phyloP scores from a whole-genome alignment of 108 stramenopile species.

The Phaeodactylum tricornutum region DNA sequence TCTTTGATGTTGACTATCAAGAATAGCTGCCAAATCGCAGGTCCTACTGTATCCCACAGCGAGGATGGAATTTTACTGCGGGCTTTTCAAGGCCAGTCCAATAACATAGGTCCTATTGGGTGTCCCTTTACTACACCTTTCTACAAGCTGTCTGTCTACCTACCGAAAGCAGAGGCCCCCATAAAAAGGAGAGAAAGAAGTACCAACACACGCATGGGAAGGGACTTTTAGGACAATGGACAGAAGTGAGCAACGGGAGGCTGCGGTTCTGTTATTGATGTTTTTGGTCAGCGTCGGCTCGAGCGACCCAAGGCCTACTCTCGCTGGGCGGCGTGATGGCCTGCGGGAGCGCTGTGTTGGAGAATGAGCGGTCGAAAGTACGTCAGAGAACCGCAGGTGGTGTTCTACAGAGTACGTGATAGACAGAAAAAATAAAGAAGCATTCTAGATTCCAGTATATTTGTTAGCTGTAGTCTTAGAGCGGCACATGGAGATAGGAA shows the following conservation, averaged over 20 bases:
- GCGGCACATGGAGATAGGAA: not conserved
- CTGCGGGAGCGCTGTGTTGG: not conserved
- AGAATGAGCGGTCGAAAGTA: conserved; percentile 13
- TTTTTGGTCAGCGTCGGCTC: not conserved
- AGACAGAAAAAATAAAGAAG: conserved; percentile 8
- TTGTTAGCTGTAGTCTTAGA: too few species aligned
- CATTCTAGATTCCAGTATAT: not conserved
- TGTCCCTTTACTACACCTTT: not conserved
- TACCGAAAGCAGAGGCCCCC: too few species aligned
- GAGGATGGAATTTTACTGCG: too few species aligned
- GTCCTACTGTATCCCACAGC: too few species aligned
- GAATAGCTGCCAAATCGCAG: not conserved
- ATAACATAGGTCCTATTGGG: too few species aligned
- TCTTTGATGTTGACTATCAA: not conserved
- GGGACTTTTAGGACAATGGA: too few species aligned
- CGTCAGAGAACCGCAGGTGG: conserved; percentile 28
- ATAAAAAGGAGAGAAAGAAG: too few species aligned
- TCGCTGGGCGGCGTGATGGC: not conserved
- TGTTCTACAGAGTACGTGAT: too few species aligned
- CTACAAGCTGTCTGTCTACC: not conserved
- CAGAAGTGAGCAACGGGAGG: not conserved
- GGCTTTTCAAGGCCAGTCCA: too few species aligned
- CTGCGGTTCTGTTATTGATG: not conserved
- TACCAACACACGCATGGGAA: too few species aligned
- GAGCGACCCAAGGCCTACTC: not conserved